These are phyloP conservation scores for Lachnellula suecica DNA, from an alignment of 2,329 filamentous ascomycete species.

Conservation along the genomic window DNA sequence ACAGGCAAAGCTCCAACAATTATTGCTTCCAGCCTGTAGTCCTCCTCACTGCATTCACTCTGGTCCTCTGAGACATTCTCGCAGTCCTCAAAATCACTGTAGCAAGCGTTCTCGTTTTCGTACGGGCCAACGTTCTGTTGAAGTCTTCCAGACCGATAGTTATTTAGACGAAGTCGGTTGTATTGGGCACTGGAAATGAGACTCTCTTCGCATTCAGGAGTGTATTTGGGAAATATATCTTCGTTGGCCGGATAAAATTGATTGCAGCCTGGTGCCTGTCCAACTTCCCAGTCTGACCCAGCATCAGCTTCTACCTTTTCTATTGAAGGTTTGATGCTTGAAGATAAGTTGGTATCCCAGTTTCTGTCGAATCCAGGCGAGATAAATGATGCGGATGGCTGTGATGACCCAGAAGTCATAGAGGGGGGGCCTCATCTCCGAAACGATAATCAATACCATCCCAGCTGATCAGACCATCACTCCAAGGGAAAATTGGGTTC, in stretches of 20 bases:
- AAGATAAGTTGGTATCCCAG: background rate
- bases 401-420: slow-evolving; percentile 2
- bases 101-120: background rate
- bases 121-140: background rate
- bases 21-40: background rate
- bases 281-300: background rate
- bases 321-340: background rate
- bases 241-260: background rate
- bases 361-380: background rate
- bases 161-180: background rate
- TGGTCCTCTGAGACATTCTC: background rate
- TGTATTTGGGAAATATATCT: background rate
- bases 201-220: background rate
- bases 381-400: background rate
- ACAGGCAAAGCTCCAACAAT: background rate
- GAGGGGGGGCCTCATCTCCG: background rate
- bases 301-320: background rate
- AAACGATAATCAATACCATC: background rate
- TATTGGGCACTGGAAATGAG: background rate
- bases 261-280: background rate
- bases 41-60: background rate
- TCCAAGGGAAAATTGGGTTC: background rate
- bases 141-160: background rate
- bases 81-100: background rate
- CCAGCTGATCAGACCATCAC: background rate